Base-by-base conservation (phyloP, 2,329 filamentous ascomycete genomes). In the Geoglossum cookeanum region DNA sequence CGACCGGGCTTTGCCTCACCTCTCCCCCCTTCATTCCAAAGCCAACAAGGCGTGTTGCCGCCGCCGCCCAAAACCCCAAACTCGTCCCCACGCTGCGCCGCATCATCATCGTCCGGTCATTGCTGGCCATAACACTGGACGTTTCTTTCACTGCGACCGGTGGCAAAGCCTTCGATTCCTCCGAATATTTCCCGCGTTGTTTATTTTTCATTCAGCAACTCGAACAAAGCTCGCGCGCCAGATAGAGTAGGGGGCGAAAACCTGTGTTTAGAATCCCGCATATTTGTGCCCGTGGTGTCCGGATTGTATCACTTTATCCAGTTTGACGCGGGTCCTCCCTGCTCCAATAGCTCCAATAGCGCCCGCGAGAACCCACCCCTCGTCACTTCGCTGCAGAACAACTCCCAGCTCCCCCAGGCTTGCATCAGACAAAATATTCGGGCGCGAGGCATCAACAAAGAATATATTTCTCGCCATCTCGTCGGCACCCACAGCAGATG, bases 401-500 rank as follows among this genome's bases (percentile, higher is more conserved):
- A 33, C 48, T 52, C 57, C 57, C 57, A 49, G 49, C 57, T 54
- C 30, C 60, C 57, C 55, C 52, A 17, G 30, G 45, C 47, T 48
- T 55, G 35, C 22, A 47, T 60, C 55, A 57, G 57, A 39, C 55
- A 55, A 33, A 48, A 39, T 56, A 42, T 27, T 55, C 53, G 30
- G 27, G 22, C 32, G 17, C 35, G 27, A 27, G 42, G 30, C 17
- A 42, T 13, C 53, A 15, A 17, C 35, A 55, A 22, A 51, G 47
- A 35, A 22, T 49, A 22, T 22, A 22, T 54, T 53, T 32, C 32
- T 53, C 51, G 35, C 57, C 56, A 35, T 51, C 44, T 51, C 44
- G 59, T 61, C 42, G 13, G 39, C 13, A 56, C 9, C 51, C 55
- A 62, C 63, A 15, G 7, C 29, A 62, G 65, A 73, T 64, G 66